Base-by-base conservation (phyloP, 1,284 basidiomycete species). In the Tremellales sp. region DNA sequence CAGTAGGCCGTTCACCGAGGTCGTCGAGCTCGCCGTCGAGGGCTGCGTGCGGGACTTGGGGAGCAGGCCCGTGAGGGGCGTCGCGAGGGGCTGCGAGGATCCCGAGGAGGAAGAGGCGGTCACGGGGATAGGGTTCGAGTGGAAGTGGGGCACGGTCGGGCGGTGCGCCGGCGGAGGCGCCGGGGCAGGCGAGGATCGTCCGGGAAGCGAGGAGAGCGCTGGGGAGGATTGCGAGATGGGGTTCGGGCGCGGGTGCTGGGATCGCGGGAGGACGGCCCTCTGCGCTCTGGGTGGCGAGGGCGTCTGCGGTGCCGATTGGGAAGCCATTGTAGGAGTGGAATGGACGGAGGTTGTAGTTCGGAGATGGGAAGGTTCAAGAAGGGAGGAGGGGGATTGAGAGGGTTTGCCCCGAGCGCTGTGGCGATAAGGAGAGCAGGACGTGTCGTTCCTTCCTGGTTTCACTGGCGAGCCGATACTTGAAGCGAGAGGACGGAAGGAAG, bases 211-310 rank as follows among this genome's bases (percentile, higher is more conserved):
- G 34, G 34, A 36, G 8, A 36, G 16, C 16, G 43, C 47, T 4
- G 57, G 54, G 12, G 57, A 56, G 10, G 57, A 48, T 7, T 54
- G 50, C 13, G 45, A 43, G n/a, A 39, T 40, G n/a, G n/a, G n/a
- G n/a, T n/a, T n/a, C 9, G 53, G 53, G 25, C 56, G 45, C 13
- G 55, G 53, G n/a, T 48, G 48, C 36, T 51, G 50, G 16, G 58
- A 60, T 12, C 58, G 54, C 4, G 58, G 58, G 13, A 61, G 24
- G 18, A 51, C 43, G 6, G 56, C 48, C 28, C 39, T 35, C 4
- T 43, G 38, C 6, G 37, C 9, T 22, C 48, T 47, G n/a, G 57
- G 51, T 10, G 49, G 51, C 22, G 55, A 48, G 2, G 54, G 57
- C 19, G 40, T 10, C 24, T 34, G 24, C 36, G 32, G 19, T 22